Evolutionary conservation across 768 basidiomycete genomes (phyloP).

Genomic region (Leccinellum luteum): DNA sequence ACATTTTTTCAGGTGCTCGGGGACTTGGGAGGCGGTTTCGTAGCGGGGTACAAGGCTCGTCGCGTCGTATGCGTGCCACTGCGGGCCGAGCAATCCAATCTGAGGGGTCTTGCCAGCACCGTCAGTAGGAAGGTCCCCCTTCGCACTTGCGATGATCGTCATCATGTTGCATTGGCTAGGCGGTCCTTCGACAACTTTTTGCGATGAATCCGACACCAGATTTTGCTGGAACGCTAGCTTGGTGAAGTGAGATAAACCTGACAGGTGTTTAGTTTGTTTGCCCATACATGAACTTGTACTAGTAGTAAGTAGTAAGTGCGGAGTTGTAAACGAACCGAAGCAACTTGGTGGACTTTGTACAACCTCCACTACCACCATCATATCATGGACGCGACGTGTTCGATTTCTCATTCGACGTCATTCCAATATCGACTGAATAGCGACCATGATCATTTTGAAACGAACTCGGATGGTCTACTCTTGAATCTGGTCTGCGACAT

Average conservation of each 20-base stretch:
- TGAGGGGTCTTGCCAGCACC: slow-evolving; percentile 20
- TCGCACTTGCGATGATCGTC: neutral
- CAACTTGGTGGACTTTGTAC: neutral
- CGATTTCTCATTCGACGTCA: neutral
- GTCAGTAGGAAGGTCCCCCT: neutral
- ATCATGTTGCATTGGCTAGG: neutral
- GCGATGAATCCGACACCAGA: neutral
- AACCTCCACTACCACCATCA: neutral
- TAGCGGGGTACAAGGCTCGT: slow-evolving; percentile 74
- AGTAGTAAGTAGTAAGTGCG: neutral
- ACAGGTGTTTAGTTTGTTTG: slow-evolving; percentile 40
- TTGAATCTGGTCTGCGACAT: neutral
- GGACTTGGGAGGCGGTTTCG: slow-evolving; percentile 61
- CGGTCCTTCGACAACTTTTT: slow-evolving; percentile 2
- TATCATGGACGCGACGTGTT: neutral
- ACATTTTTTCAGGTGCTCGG: slow-evolving; percentile 83
- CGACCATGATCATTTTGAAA: neutral
- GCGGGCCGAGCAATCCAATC: slow-evolving; percentile 26
- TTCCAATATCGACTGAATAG: neutral
- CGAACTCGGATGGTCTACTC: neutral
- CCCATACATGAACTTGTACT: slow-evolving; percentile 29
- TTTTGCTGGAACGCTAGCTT: slow-evolving; percentile 36
- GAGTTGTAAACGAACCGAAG: neutral
- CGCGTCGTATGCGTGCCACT: slow-evolving; percentile 56
- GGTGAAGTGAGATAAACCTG: slow-evolving; percentile 45